These are phyloP conservation scores for Trichophyton verrucosum DNA, from an alignment of 2,329 filamentous ascomycete species.

Conservation along the genomic window DNA sequence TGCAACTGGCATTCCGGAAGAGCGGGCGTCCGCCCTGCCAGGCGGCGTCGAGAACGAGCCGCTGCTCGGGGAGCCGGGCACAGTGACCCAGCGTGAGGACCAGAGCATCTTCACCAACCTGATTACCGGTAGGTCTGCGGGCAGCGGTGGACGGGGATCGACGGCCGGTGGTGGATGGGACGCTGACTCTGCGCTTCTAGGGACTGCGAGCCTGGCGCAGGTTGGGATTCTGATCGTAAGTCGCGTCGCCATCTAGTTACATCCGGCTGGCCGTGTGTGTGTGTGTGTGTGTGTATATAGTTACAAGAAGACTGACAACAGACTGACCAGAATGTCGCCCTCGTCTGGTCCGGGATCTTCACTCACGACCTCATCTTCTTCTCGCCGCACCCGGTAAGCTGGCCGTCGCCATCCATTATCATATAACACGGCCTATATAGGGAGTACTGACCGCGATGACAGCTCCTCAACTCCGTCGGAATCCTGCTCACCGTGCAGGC, in stretches of 20 bases:
- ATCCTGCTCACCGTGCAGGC: slow-evolving; percentile 66
- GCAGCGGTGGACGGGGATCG: background rate
- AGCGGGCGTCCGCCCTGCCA: slow-evolving; percentile 28
- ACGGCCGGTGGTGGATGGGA: background rate
- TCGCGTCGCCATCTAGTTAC: too few relatives aligned
- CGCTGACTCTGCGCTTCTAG: background rate
- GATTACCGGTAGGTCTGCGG: slow-evolving; percentile 51
- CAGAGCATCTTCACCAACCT: slow-evolving; percentile 58
- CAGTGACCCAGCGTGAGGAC: slow-evolving; percentile 56
- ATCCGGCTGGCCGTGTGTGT: too few relatives aligned
- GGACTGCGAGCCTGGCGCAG: too few relatives aligned
- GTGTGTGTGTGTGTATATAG: too few relatives aligned
- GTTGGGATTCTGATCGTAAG: background rate
- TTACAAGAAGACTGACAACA: background rate
- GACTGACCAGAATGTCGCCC: slow-evolving; percentile 47
- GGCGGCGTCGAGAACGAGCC: slow-evolving; percentile 46
- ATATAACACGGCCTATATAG: background rate
- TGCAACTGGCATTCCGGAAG: slow-evolving; percentile 52
- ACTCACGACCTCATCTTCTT: slow-evolving; percentile 63
- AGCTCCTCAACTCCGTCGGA: slow-evolving; percentile 49
- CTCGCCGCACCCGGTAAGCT: slow-evolving; percentile 68
- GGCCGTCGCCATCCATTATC: background rate
- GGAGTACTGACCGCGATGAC: background rate
- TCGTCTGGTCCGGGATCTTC: slow-evolving; percentile 70
- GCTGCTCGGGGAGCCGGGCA: slow-evolving; percentile 57